Base-by-base conservation (phyloP, 2,329 filamentous ascomycete species). In the Penicillium occitanis region DNA sequence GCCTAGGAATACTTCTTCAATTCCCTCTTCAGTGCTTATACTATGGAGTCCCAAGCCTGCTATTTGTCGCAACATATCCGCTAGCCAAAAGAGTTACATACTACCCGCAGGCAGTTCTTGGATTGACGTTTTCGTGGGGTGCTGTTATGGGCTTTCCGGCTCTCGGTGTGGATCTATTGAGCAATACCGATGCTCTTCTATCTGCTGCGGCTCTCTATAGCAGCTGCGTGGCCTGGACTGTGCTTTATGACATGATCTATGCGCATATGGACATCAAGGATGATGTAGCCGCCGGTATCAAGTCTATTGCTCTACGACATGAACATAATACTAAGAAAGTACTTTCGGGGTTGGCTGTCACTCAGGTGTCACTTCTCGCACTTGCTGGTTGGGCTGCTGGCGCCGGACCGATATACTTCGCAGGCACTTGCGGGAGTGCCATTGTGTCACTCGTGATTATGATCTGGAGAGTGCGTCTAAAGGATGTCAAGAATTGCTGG, bases 401-500 rank as follows among this genome's bases (percentile, higher is more conserved):
- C 14, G 81, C 85, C 22, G 86, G 87, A 0, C 86, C 86, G 1
- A 71, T 86, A 14, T 89, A 86, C 76, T 88, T 86, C 67, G 70
- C 82, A 11, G 86, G 85, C 5, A 85, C 82, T 59, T 87, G 85
- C 68, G 87, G 87, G 42, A 83, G 86, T 66, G 85, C 86, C 8
- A 79, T 81, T 30, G 69, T 82, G 40, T 83, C 86, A 1, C 77
- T 88, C 28, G 84, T 80, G 1, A 81, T 83, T 17, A 88, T 88
- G 85, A 87, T 88, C 22, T 83, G 82, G 76, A 83, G 79, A 67
- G 87, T 88, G 33, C 81, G 83, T 64, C 71, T 89, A 68, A 84
- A 86, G 67, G 83, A 82, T 61, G 84, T 87, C 59, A 77, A 79
- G 68, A 83, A 86, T 70, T 88, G 87, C 70, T 88, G 86, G 85